Base-by-base conservation (phyloP, 345 rosid species). In the Firmiana major region DNA sequence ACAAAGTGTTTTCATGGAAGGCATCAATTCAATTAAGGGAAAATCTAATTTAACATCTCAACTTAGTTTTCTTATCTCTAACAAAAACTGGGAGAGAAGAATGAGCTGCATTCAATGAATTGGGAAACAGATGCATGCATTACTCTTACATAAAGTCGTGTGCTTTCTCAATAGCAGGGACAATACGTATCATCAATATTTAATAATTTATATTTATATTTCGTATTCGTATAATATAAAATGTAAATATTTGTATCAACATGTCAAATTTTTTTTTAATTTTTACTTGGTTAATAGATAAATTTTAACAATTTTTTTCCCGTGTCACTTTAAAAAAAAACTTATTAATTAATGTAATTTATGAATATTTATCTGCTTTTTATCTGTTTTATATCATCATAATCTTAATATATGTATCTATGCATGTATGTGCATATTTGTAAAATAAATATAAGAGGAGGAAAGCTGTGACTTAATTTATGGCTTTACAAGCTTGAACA, bases 51-150 rank as follows among this genome's bases (percentile, higher is more conserved):
- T 31, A 38, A 24, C 53, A 77, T 67, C 79, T 67, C 94, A 55
- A 78, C 88, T 84, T 71, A 69, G 79, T 76, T 85, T 86, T 74
- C 84, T 90, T 90, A 84, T 93, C 73, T 89, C 90, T 34, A 95
- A 83, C 75, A 94, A 80, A 53, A 80, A 34, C n/a, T n/a, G 82
- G 91, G 70, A 43, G 73, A 83, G 15, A 92, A 85, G 67, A 81
- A 65, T 45, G 98, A 90, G 83, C 90, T 87, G 75, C 97, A 93
- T 68, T 93, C 94, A 22, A 91, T 88, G 74, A 89, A 90, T 59
- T 93, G 89, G 51, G 98, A 94, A 80, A 90, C 98, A 84, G 97
- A 97, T 75, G 88, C 82, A 16, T 94, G 94, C 97, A 94, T 94
- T 81, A 94, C 86, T 94, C n/a, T 94, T 67, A 97, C 98, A 24